These are phyloP conservation scores for Ganoderma meredithae DNA, from an alignment of 1,284 basidiomycete species.

Conservation along the genomic window DNA sequence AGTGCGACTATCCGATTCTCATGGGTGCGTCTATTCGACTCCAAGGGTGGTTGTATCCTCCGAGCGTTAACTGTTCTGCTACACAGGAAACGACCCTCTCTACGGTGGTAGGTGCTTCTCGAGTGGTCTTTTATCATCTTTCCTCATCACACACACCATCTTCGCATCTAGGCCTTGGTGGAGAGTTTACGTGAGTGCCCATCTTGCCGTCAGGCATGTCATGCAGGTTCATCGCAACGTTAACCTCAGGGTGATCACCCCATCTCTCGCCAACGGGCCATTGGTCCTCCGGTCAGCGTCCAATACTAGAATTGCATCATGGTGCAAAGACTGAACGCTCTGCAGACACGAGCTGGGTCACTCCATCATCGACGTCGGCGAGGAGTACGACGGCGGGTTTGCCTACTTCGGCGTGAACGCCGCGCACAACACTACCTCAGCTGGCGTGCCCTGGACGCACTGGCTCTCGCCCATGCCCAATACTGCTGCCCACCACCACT, in stretches of 20 bases:
- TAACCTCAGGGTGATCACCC: constrained; percentile 76
- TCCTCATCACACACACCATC: background rate
- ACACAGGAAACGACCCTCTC: constrained; percentile 76
- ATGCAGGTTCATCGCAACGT: background rate
- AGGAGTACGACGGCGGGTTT: constrained; percentile 87
- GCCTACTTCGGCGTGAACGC: constrained; percentile 82
- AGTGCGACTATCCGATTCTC: constrained; percentile 82
- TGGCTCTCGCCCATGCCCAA: constrained; percentile 62
- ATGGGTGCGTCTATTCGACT: constrained; percentile 56
- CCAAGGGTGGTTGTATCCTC: background rate
- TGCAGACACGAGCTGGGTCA: constrained; percentile 80
- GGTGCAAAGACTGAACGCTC: background rate
- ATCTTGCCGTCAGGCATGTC: too few species aligned
- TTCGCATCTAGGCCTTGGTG: constrained; percentile 67
- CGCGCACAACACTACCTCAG: constrained; percentile 47
- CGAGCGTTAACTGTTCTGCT: background rate
- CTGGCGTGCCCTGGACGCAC: constrained; percentile 71
- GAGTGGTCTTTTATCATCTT: background rate
- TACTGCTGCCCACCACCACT: constrained; percentile 12
- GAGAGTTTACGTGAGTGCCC: constrained; percentile 76
- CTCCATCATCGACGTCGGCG: constrained; percentile 82
- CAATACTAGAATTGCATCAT: background rate
- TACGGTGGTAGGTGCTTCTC: constrained; percentile 69
- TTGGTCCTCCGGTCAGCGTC: constrained; percentile 66
- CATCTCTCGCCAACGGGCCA: constrained; percentile 80